These are phyloP conservation scores for Suillus variegatus DNA, from an alignment of 768 basidiomycete species.

Conservation along the genomic window DNA sequence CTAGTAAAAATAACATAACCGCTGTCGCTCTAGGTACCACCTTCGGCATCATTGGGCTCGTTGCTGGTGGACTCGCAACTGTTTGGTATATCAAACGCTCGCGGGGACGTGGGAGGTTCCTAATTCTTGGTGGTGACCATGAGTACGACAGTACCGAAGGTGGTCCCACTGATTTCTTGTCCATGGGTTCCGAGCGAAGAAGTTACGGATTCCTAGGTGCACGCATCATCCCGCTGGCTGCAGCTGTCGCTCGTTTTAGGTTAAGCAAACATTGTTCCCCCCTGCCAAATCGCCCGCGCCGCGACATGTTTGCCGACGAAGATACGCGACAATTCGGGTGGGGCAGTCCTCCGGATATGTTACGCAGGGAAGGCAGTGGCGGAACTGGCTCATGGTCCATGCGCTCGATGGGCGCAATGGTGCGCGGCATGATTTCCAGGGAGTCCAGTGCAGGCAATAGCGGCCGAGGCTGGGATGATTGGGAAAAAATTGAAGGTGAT, in stretches of 20 bases:
- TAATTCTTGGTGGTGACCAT: constrained; percentile 22
- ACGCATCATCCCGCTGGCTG: constrained; percentile 13
- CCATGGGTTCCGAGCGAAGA: not conserved
- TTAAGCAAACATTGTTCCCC: constrained; percentile 17
- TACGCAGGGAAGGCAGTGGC: constrained; percentile 40
- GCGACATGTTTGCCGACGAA: constrained; percentile 81
- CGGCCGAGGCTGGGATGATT: constrained; percentile 16
- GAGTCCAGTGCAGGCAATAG: constrained; percentile 27
- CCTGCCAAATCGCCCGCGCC: constrained; percentile 35
- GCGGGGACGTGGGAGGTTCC: constrained; percentile 18
- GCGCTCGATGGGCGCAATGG: constrained; percentile 37
- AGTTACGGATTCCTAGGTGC: constrained; percentile 5
- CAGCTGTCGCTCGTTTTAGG: constrained; percentile 25
- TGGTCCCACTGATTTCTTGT: constrained; percentile 8
- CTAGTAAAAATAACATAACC: constrained; percentile 30
- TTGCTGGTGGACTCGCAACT: constrained; percentile 41
- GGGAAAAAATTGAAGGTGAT: constrained; percentile 23
- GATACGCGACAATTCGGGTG: constrained; percentile 54
- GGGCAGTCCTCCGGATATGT: constrained; percentile 14
- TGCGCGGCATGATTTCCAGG: constrained; percentile 29
- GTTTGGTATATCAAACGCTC: constrained; percentile 48
- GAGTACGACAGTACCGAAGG: constrained; percentile 15
- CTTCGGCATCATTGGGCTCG: constrained; percentile 59
- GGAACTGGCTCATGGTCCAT: constrained; percentile 56
- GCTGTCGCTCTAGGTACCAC: constrained; percentile 64